Evolutionary conservation across 108 stramenopile genomes (phyloP).

Genomic region (Skeletonema marinoi): DNA sequence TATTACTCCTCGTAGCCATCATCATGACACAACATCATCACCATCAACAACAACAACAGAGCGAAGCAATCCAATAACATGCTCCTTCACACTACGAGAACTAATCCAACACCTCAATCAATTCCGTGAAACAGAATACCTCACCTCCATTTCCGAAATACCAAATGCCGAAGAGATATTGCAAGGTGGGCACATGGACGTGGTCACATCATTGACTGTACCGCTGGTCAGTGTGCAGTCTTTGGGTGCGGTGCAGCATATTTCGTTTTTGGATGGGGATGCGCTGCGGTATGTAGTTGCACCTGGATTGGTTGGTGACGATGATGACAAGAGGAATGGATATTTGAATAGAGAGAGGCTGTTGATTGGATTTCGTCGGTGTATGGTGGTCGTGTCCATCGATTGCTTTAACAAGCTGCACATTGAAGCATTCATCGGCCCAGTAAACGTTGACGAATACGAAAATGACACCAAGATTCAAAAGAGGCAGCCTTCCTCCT

Average conservation of each 20-base stretch:
- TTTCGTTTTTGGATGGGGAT: constrained; percentile 35
- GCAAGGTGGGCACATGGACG: neutral
- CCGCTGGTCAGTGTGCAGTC: neutral
- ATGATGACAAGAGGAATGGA: neutral
- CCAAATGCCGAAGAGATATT: constrained; percentile 3
- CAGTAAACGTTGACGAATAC: constrained; percentile 23
- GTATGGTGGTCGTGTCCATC: constrained; percentile 29
- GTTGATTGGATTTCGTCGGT: constrained; percentile 39
- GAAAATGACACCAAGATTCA: constrained; percentile 16
- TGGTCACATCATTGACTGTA: neutral
- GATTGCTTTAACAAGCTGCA: neutral
- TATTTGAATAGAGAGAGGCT: constrained; percentile 14
- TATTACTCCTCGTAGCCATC: neutral
- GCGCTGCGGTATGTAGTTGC: constrained; percentile 14
- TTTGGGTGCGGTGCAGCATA: constrained; percentile 35
- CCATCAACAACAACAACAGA: neutral
- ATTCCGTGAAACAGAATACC: neutral
- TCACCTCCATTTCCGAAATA: neutral
- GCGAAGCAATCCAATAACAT: neutral
- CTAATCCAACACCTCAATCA: constrained; percentile 11
- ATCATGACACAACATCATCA: neutral
- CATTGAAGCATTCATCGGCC: constrained; percentile 40
- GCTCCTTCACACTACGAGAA: constrained; percentile 25
- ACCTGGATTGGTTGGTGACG: neutral
- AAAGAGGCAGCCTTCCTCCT: constrained; percentile 32